Conservation (phyloP, 108 stramenopile genomes). For the Fistulifera solaris region DNA sequence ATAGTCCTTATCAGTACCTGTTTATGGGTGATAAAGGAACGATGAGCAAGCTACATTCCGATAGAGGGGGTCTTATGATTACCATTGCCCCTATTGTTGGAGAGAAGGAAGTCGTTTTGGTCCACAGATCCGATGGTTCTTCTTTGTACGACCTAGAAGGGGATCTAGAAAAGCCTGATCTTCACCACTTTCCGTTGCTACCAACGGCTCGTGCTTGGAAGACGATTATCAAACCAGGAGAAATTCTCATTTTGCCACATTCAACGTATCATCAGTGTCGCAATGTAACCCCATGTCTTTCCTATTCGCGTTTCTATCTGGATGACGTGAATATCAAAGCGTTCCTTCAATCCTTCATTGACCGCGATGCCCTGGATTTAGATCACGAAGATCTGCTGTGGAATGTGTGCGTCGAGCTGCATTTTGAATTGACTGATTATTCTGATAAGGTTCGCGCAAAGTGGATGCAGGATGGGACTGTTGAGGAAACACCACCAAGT, state of each 20-base stretch:
- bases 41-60: slow-evolving; percentile 54
- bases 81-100: slow-evolving; percentile 76
- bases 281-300: slow-evolving; percentile 65
- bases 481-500: slow-evolving; percentile 5
- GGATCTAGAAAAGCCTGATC: slow-evolving; percentile 43
- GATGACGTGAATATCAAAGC: slow-evolving; percentile 56
- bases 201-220: slow-evolving; percentile 52
- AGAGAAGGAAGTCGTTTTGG: slow-evolving; percentile 70
- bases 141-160: slow-evolving; percentile 55
- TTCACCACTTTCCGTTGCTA: slow-evolving; percentile 48
- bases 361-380: slow-evolving; percentile 63
- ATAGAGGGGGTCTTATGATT: slow-evolving; percentile 67
- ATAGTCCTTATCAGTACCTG: slow-evolving; percentile 71
- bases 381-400: slow-evolving; percentile 67
- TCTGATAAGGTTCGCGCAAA: slow-evolving; percentile 24
- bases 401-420: slow-evolving; percentile 50
- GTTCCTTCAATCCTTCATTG: slow-evolving; percentile 47
- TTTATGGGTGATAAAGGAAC: slow-evolving; percentile 75
- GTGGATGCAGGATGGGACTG: slow-evolving; percentile 12
- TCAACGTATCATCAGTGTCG: slow-evolving; percentile 78
- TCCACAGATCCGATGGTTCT: slow-evolving; percentile 55
- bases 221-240: slow-evolving; percentile 61
- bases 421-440: slow-evolving; percentile 32
- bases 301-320: slow-evolving; percentile 74
- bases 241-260: slow-evolving; percentile 79